Base-by-base conservation (phyloP, 2,329 filamentous ascomycete species). In the Diaporthe sp. region DNA sequence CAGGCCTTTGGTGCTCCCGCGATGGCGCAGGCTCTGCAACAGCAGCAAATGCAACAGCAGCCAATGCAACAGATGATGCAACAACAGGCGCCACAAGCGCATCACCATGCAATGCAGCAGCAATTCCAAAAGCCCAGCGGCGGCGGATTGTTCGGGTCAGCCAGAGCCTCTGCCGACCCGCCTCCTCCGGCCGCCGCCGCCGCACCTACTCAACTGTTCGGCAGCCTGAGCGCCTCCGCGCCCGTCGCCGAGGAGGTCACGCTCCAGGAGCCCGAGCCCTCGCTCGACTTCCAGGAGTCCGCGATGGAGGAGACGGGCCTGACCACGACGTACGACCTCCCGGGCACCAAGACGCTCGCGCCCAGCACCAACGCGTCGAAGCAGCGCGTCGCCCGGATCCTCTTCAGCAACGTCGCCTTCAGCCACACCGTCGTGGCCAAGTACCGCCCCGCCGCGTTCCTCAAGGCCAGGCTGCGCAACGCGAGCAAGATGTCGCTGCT, bases 271-370 rank as follows among this genome's bases (percentile, higher is more conserved):
- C 67, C 78, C 4, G 69, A 78, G 19, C 81, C 81, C 2, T 81
- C 82, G 57, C 81, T 88, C 9, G 83, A 81, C 19, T 89, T 89
- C 79, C 84, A 89, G 77, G 88, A 92, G 75, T 89, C 89, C 0
- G 82, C 86, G 7, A 87, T 91, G 77, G 90, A 91, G 76, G 90
- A 92, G 78, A 88, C 87, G 0, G 91, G 91, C 7, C 83, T 92
- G 72, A 92, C 90, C 0, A 88, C 89, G 0, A 91, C 88, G 2
- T 93, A 92, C 80, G 90, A 92, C 74, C 85, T 93, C 0, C 89
- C 90, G 0, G 89, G 88, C 0, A 79, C 85, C 44, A 92, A 91
- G 82, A 91, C 90, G 0, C 84, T 93, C 6, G 80, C 84, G 0
- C 89, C 91, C 1, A 87, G 86, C 22, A 83, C 85, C 42, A 87